phyloP scores from a whole-genome alignment of 257 asterid species.

The Coffea eugenioides region DNA sequence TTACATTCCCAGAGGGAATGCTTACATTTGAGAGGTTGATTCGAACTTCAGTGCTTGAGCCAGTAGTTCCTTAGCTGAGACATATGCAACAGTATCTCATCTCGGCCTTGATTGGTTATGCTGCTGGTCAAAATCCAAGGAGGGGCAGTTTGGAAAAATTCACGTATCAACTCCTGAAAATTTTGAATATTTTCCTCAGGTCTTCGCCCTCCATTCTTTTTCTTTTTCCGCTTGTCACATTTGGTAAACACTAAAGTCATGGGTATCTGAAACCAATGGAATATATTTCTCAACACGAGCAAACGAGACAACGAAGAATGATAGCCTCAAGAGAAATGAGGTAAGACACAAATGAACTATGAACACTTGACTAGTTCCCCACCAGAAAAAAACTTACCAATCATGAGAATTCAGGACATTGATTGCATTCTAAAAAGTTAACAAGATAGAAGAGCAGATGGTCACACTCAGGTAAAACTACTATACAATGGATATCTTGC shows the following conservation, averaged over 20 bases:
- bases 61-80: slow-evolving; percentile 94
- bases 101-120: slow-evolving; percentile 92
- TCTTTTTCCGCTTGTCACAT: slow-evolving; percentile 95
- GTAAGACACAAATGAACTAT: not conserved
- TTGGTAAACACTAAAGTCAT: slow-evolving; percentile 92
- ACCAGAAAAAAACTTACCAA: not conserved
- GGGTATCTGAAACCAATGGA: slow-evolving; percentile 62
- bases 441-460: not conserved
- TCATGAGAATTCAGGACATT: not conserved
- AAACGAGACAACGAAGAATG: not conserved
- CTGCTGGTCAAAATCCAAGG: slow-evolving; percentile 99
- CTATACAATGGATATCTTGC: too few species aligned
- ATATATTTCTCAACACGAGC: not conserved
- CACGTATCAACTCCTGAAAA: slow-evolving; percentile 63
- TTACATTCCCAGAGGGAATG: not conserved
- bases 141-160: slow-evolving; percentile 70
- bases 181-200: slow-evolving; percentile 79
- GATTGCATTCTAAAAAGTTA: not conserved
- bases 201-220: slow-evolving; percentile 83
- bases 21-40: not conserved
- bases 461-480: not conserved
- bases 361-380: not conserved
- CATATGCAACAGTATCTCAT: slow-evolving; percentile 89
- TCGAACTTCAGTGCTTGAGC: slow-evolving; percentile 63
- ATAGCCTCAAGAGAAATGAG: not conserved